Evolutionary conservation across 495 filamentous ascomycete genomes (phyloP).

Genomic region (Tuber calosporum): DNA sequence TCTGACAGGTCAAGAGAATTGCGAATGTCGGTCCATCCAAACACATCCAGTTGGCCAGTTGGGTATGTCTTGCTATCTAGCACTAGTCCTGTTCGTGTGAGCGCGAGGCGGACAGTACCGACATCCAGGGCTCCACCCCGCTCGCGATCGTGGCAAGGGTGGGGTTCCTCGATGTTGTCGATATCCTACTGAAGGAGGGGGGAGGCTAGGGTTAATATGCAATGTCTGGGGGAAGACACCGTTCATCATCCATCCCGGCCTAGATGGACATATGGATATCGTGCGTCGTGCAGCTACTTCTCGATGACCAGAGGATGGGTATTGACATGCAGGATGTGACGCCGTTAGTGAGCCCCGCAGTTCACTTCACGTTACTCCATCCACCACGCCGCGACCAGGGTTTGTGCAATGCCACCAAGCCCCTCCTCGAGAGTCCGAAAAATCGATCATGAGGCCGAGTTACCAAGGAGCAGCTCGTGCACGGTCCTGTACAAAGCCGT

Average conservation of each 20-base stretch:
- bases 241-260: slow-evolving; percentile 16
- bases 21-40: neutral
- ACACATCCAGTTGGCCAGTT: neutral
- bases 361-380: neutral
- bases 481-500: neutral
- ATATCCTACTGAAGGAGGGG: neutral
- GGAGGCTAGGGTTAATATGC: neutral
- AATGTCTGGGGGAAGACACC: slow-evolving; percentile 8
- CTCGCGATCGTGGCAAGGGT: neutral
- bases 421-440: neutral
- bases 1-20: neutral
- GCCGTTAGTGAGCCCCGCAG: neutral
- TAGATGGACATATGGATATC: slow-evolving; percentile 15
- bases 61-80: neutral
- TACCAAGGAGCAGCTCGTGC: neutral
- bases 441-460: neutral
- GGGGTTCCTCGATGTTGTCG: neutral
- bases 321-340: neutral
- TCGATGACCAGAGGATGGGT: slow-evolving; percentile 11
- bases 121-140: neutral
- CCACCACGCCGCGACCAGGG: neutral
- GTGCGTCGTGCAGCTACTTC: slow-evolving; percentile 22
- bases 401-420: neutral
- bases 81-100: neutral
- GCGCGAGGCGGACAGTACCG: neutral